A percentile compares a stretch with the other conserved stretches of the same genome.
phyloP scores from a whole-genome alignment of 768 basidiomycete species.

The Pleurotus sapidus region DNA sequence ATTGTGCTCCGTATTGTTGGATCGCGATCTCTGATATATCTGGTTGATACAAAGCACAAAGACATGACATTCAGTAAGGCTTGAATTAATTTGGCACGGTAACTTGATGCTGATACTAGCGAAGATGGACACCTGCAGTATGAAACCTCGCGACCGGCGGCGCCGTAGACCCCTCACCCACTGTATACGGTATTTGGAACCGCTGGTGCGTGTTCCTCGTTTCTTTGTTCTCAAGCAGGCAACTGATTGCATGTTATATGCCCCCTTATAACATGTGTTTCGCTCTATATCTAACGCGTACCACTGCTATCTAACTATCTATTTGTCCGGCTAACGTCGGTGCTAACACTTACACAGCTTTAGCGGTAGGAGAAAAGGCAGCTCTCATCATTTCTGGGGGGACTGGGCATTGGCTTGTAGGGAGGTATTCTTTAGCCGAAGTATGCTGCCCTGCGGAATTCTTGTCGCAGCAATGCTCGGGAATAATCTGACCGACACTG shows the following conservation, averaged over 20 bases:
- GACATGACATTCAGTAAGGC: conserved; percentile 44
- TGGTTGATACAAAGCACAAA: conserved; percentile 24
- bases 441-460: too few species aligned
- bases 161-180: conserved; percentile 59
- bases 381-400: conserved; percentile 55
- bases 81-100: neutral
- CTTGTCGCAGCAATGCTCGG: too few species aligned
- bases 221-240: neutral
- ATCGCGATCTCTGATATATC: neutral
- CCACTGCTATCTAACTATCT: conserved; percentile 23
- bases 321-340: conserved; percentile 37
- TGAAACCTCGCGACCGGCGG: conserved; percentile 60
- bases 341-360: conserved; percentile 39
- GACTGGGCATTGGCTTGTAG: conserved; percentile 28
- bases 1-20: neutral
- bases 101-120: neutral
- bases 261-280: neutral
- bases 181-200: conserved; percentile 56
- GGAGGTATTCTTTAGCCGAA: too few species aligned
- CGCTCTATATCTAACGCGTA: neutral
- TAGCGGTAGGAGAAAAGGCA: conserved; percentile 59
- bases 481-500: too few species aligned
- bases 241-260: neutral
- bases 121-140: conserved; percentile 64
- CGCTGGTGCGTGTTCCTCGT: conserved; percentile 33